These are phyloP conservation scores for Hyparrhenia diplandra DNA, from an alignment of 176 grass and related monocot species.

Conservation along the genomic window DNA sequence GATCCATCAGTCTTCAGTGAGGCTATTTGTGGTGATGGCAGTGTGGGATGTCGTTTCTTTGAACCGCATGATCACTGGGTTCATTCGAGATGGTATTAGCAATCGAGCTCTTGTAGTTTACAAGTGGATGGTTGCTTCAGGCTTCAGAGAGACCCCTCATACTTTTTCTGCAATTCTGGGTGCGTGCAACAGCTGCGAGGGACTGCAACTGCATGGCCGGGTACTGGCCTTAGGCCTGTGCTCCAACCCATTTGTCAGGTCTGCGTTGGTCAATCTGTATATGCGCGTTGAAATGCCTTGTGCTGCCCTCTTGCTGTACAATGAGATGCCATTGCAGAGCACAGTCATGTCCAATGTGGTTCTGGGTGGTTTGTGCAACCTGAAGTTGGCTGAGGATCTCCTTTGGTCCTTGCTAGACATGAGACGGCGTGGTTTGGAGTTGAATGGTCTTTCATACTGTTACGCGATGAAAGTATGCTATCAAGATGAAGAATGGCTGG, in stretches of 20 bases:
- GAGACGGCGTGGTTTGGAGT: conserved; percentile 14
- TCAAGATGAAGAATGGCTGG: conserved; percentile 19
- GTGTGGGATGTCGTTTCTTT: conserved; percentile 9
- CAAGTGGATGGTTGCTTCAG: conserved; percentile 25
- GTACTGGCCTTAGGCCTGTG: neutral
- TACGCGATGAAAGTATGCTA: conserved; percentile 25
- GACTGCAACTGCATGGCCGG: conserved; percentile 19
- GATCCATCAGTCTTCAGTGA: neutral
- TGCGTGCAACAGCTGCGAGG: conserved; percentile 10
- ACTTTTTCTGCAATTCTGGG: conserved; percentile 25
- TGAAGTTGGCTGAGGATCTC: conserved; percentile 8
- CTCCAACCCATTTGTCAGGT: conserved; percentile 22
- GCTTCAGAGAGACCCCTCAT: conserved; percentile 16
- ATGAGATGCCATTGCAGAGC: neutral
- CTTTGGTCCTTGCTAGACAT: conserved; percentile 20
- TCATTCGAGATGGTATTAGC: neutral
- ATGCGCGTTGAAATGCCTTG: conserved; percentile 3
- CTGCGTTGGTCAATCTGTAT: conserved; percentile 28
- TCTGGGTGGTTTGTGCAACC: conserved; percentile 31
- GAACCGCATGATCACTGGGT: conserved; percentile 20
- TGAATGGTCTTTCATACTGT: conserved; percentile 28
- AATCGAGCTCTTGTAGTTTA: conserved; percentile 20
- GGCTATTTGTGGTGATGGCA: neutral
- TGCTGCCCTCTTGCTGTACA: conserved; percentile 23
- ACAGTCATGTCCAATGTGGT: conserved; percentile 32